A percentile compares a stretch with the other conserved stretches of the same genome.
Conservation (phyloP, 306 rosid genomes). For the Medicago lupulina region DNA sequence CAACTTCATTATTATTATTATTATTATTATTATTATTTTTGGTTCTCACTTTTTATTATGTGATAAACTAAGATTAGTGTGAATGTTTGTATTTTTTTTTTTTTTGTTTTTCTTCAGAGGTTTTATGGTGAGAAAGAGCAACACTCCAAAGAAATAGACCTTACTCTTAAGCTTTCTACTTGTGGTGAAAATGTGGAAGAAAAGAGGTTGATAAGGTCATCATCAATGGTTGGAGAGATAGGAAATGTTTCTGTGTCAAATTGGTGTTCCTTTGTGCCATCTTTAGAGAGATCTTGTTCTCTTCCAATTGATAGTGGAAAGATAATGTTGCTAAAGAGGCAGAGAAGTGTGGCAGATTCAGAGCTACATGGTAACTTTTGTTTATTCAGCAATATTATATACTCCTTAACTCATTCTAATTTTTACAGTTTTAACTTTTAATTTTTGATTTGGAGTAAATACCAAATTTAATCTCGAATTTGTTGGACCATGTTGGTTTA, state of each 20-base stretch:
- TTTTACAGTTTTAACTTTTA: background rate
- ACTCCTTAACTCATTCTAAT: background rate
- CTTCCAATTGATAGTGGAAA: slow-evolving; percentile 26
- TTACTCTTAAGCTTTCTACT: slow-evolving; percentile 40
- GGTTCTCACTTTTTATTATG: background rate
- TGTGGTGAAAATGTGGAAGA: slow-evolving; percentile 39
- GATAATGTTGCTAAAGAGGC: slow-evolving; percentile 21
- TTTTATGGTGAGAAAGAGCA: background rate
- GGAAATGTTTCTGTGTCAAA: background rate
- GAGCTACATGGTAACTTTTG: slow-evolving; percentile 24
- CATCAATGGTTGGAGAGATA: slow-evolving; percentile 7
- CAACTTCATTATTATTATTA: background rate
- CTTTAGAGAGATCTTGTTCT: slow-evolving; percentile 34
- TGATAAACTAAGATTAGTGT: background rate
- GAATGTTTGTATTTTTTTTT: background rate
- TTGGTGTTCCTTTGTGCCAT: slow-evolving; percentile 5
- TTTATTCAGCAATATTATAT: background rate
- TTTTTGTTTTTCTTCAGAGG: slow-evolving; percentile 6
- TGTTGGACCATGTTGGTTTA: no score
- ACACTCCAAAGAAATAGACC: slow-evolving; percentile 34
- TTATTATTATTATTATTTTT: background rate
- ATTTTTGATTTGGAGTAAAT: no score
- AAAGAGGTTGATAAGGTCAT: slow-evolving; percentile 36
- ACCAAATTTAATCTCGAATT: no score
- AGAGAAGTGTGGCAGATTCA: slow-evolving; percentile 5